Conservation (phyloP, 2,329 filamentous ascomycete genomes). For the Scedosporium aurantiacum region DNA sequence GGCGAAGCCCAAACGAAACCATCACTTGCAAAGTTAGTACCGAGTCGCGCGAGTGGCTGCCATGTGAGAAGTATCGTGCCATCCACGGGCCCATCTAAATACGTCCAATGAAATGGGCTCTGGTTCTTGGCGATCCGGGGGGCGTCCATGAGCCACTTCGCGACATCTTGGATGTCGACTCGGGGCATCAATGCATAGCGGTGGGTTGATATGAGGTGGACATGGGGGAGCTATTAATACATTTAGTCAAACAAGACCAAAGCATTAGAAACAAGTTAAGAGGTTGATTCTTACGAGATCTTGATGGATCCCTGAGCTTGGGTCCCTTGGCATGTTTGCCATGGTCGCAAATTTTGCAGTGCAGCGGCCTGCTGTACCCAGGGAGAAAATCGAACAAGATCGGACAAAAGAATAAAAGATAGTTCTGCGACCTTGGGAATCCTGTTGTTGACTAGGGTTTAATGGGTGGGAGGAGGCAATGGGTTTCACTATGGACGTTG, state of each 20-base stretch:
- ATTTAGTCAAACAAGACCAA: background rate
- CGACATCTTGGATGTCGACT: conserved; percentile 64
- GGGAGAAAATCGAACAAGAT: background rate
- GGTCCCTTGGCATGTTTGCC: conserved; percentile 28
- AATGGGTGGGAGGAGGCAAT: background rate
- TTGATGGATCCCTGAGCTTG: conserved; percentile 30
- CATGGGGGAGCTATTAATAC: conserved; percentile 59
- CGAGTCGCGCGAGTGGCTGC: conserved; percentile 66
- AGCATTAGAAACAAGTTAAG: background rate
- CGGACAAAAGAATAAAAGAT: background rate
- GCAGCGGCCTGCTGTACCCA: background rate
- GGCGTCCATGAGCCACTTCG: conserved; percentile 72
- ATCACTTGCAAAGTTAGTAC: conserved; percentile 73
- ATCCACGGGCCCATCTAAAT: conserved; percentile 71
- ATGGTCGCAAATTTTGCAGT: conserved; percentile 3
- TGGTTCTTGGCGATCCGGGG: conserved; percentile 76
- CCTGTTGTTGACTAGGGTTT: background rate
- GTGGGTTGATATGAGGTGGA: conserved; percentile 79
- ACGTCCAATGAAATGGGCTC: conserved; percentile 87
- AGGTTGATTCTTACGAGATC: conserved; percentile 26
- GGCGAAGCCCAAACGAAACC: conserved; percentile 83
- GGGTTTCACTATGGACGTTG: background rate
- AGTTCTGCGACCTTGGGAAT: background rate
- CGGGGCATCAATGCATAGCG: conserved; percentile 65
- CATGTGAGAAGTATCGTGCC: conserved; percentile 77